Conservation (phyloP, 768 basidiomycete genomes). For the Cystobasidium onofrii region DNA sequence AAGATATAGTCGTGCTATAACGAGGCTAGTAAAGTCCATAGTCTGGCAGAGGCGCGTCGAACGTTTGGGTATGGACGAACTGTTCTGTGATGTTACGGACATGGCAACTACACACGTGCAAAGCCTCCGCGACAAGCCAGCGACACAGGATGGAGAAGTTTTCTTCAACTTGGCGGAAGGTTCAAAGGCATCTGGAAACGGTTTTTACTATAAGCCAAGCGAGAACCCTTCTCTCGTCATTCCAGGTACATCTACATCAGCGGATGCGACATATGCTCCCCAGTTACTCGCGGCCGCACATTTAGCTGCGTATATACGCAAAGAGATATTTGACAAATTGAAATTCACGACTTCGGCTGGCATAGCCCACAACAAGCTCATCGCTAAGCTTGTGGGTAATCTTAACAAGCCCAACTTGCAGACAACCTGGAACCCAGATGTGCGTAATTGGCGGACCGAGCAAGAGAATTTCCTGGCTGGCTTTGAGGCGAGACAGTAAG, state of each 20-base stretch:
- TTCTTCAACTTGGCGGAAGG: slow-evolving; percentile 33
- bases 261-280: neutral
- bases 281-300: slow-evolving; percentile 34
- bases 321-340: slow-evolving; percentile 30
- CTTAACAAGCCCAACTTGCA: slow-evolving; percentile 40
- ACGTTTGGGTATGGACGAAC: slow-evolving; percentile 41
- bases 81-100: slow-evolving; percentile 39
- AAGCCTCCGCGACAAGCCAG: neutral
- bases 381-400: slow-evolving; percentile 39
- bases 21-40: slow-evolving; percentile 33
- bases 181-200: neutral
- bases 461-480: slow-evolving; percentile 30
- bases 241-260: neutral
- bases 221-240: slow-evolving; percentile 16
- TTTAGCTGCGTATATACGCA: slow-evolving; percentile 36
- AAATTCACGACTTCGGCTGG: slow-evolving; percentile 39
- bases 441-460: neutral
- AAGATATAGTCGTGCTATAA: slow-evolving; percentile 34
- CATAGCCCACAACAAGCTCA: slow-evolving; percentile 36
- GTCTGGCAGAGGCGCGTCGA: slow-evolving; percentile 35
- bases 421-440: slow-evolving; percentile 33
- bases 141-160: neutral
- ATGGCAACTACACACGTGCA: slow-evolving; percentile 33
- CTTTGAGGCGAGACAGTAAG: slow-evolving; percentile 26
- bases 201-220: slow-evolving; percentile 33